A percentile compares a stretch with the other conserved stretches of the same genome.
phyloP scores from a whole-genome alignment of 331 rosid genomes.

The Ulmus americana region DNA sequence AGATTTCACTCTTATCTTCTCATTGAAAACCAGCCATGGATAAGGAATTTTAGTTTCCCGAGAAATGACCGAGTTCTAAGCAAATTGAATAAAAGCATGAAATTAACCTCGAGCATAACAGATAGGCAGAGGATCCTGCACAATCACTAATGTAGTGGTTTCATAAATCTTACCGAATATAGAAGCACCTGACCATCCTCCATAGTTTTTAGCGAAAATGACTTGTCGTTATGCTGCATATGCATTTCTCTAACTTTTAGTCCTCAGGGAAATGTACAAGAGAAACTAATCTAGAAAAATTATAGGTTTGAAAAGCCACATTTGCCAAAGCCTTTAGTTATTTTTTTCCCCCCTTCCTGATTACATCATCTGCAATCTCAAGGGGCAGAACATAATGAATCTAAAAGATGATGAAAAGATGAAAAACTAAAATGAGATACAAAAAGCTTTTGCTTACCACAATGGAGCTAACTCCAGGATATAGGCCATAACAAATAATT shows the following conservation, averaged over 20 bases:
- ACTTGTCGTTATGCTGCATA: constrained; percentile 85
- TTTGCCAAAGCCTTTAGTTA: background rate
- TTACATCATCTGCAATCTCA: too few relatives aligned
- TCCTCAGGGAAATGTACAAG: constrained; percentile 9
- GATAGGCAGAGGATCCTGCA: background rate
- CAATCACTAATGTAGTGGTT: background rate
- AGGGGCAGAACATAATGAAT: background rate
- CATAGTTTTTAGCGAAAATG: constrained; percentile 82
- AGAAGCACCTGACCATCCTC: constrained; percentile 98
- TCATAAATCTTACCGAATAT: constrained; percentile 52
- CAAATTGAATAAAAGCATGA: constrained; percentile 26
- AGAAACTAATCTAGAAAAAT: background rate
- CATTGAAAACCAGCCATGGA: constrained; percentile 96
- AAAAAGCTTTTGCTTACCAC: constrained; percentile 47
- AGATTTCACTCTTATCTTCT: constrained; percentile 95
- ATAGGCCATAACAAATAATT: constrained; percentile 79
- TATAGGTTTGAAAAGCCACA: background rate
- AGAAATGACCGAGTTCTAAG: constrained; percentile 86
- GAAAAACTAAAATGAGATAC: background rate
- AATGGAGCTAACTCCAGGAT: constrained; percentile 92
- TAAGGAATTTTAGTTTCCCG: constrained; percentile 86
- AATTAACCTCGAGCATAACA: constrained; percentile 18
- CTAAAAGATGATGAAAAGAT: background rate
- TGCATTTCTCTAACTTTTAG: constrained; percentile 16
- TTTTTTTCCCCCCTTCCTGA: background rate